Evolutionary conservation across 1,139 yeast species (phyloP).

Genomic region (Pichia sp.): DNA sequence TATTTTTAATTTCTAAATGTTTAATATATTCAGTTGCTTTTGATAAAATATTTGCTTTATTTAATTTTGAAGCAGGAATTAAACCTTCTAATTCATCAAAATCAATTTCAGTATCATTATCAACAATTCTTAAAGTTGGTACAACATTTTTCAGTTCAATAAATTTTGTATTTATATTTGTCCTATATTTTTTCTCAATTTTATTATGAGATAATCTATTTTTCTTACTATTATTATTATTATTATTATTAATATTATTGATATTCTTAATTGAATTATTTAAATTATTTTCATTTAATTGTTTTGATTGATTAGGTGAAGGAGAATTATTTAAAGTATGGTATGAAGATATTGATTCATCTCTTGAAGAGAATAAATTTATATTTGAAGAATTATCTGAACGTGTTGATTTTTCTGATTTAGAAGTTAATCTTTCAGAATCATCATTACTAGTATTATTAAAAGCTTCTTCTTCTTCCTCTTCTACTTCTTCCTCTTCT

Average conservation of each 20-base stretch:
- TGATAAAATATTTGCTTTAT: slow-evolving; percentile 81
- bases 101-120: slow-evolving; percentile 25
- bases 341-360: background rate
- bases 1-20: slow-evolving; percentile 71
- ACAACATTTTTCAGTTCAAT: slow-evolving; percentile 63
- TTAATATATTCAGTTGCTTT: slow-evolving; percentile 88
- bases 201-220: slow-evolving; percentile 65
- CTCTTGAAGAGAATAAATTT: background rate
- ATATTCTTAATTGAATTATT: no score
- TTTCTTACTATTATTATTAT: background rate
- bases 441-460: no score
- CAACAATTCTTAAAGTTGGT: slow-evolving; percentile 50
- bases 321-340: background rate
- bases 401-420: background rate
- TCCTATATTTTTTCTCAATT: slow-evolving; percentile 70
- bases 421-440: no score
- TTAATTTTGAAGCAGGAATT: slow-evolving; percentile 78
- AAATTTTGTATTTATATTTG: slow-evolving; percentile 65
- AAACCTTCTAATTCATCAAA: slow-evolving; percentile 63
- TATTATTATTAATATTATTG: no score
- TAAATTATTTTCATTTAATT: background rate
- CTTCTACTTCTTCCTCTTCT: background rate
- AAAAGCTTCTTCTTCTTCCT: background rate
- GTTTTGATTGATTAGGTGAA: background rate
- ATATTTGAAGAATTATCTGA: background rate